A percentile compares a stretch with the other conserved stretches of the same genome.
phyloP scores from a whole-genome alignment of 1,139 yeast species.

The Lodderomyces elongisporus region DNA sequence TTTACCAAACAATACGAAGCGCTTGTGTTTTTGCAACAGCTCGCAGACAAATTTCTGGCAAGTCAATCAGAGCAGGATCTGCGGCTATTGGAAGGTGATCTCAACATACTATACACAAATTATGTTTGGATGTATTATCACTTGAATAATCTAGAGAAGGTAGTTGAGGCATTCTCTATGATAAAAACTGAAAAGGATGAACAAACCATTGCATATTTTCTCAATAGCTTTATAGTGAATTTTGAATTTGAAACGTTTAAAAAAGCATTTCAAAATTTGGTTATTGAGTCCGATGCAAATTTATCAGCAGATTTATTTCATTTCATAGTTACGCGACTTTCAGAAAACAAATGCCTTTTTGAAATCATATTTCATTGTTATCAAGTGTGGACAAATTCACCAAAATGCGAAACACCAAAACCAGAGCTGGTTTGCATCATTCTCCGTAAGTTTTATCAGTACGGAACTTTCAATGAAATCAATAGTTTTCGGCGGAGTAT shows the following conservation, averaged over 20 bases:
- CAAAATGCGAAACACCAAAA: conserved; percentile 21
- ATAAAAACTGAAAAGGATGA: conserved; percentile 15
- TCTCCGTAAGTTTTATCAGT: conserved; percentile 26
- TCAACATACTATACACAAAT: too few species aligned
- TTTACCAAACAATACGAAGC: too few species aligned
- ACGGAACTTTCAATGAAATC: conserved; percentile 27
- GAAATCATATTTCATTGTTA: conserved; percentile 25
- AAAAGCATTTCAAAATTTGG: conserved; percentile 15
- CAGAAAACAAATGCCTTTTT: conserved; percentile 28
- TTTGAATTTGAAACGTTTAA: conserved; percentile 32
- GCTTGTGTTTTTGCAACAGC: too few species aligned
- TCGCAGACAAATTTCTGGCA: too few species aligned
- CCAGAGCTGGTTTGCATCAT: conserved; percentile 25
- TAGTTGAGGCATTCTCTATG: conserved; percentile 20
- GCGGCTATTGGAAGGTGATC: too few species aligned
- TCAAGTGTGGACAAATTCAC: conserved; percentile 26
- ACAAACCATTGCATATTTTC: conserved; percentile 24
- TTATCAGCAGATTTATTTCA: conserved; percentile 26
- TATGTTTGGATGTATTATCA: conserved; percentile 32
- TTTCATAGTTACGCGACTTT: conserved; percentile 21
- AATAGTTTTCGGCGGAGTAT: conserved; percentile 19
- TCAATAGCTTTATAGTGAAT: conserved; percentile 27
- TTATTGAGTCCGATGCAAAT: conserved; percentile 11
- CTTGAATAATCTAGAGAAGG: conserved; percentile 21
- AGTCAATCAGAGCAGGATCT: too few species aligned